phyloP scores from a whole-genome alignment of 306 rosid genomes.

The Rosa rugosa region DNA sequence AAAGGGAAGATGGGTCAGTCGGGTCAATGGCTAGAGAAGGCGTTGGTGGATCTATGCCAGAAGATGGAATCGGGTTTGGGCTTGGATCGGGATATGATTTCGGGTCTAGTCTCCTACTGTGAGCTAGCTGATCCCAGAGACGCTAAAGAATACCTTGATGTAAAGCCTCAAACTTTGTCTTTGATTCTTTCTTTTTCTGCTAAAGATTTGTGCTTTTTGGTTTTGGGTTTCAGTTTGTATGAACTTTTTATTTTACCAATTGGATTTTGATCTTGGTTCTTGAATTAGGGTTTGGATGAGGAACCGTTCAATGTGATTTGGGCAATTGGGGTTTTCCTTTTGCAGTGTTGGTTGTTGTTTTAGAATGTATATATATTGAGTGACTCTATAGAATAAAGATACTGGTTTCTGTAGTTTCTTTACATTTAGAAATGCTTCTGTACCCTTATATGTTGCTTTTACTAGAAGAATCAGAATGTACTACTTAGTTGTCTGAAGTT shows the following conservation, averaged over 20 bases:
- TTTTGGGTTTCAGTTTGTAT: slow-evolving; percentile 5
- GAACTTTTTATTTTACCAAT: not conserved
- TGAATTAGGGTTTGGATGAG: not conserved
- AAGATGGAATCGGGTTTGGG: slow-evolving; percentile 75
- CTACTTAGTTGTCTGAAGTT: not conserved
- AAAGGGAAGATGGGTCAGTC: slow-evolving; percentile 50
- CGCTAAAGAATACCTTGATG: slow-evolving; percentile 93
- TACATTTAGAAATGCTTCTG: not conserved
- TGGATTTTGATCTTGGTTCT: not conserved
- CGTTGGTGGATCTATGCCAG: slow-evolving; percentile 68
- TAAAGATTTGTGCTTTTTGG: not conserved
- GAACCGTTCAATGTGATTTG: not conserved
- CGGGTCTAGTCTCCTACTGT: slow-evolving; percentile 88
- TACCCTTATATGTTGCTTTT: not conserved
- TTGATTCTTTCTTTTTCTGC: not conserved
- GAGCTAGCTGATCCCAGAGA: slow-evolving; percentile 82
- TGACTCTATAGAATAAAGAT: not conserved
- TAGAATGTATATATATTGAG: not conserved
- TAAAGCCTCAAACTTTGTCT: slow-evolving; percentile 24
- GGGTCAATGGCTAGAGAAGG: slow-evolving; percentile 86
- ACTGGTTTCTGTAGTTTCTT: not conserved
- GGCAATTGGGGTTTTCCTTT: not conserved
- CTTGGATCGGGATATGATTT: slow-evolving; percentile 73
- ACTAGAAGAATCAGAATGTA: not conserved
- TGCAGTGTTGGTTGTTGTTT: not conserved